These are phyloP conservation scores for Saccharomycopsis schoenii DNA, from an alignment of 805 yeast genomes.

Conservation along the genomic window DNA sequence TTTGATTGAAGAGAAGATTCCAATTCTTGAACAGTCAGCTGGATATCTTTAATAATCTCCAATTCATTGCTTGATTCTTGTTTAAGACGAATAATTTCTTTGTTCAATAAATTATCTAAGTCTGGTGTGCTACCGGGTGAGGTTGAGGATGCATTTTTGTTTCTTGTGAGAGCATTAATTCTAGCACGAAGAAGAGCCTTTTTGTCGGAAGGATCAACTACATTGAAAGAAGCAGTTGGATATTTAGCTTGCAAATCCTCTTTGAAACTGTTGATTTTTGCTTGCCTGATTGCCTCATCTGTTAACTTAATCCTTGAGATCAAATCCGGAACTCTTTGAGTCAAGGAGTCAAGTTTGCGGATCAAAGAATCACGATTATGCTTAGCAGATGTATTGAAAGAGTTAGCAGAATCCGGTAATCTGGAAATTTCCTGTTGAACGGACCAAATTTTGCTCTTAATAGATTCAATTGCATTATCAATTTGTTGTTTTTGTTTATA, in stretches of 20 bases:
- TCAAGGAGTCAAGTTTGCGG: conserved; percentile 47
- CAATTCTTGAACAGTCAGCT: conserved; percentile 56
- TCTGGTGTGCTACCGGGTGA: conserved; percentile 25
- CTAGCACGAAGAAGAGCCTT: conserved; percentile 72
- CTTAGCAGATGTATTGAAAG: conserved; percentile 32
- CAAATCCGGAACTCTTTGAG: conserved; percentile 64
- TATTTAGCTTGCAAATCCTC: conserved; percentile 45
- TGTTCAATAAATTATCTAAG: conserved; percentile 29
- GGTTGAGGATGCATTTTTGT: conserved; percentile 31
- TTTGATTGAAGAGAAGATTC: conserved; percentile 30
- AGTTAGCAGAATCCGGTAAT: conserved; percentile 16
- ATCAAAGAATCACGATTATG: conserved; percentile 37
- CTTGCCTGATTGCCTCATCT: conserved; percentile 57
- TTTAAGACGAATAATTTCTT: conserved; percentile 32
- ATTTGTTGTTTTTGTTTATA: conserved; percentile 22
- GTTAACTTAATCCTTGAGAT: conserved; percentile 51
- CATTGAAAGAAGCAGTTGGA: conserved; percentile 49
- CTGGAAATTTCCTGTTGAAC: conserved; percentile 30
- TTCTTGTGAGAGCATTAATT: conserved; percentile 85
- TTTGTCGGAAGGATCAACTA: conserved; percentile 72
- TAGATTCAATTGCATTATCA: conserved; percentile 50
- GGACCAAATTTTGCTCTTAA: conserved; percentile 49
- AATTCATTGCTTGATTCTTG: conserved; percentile 28
- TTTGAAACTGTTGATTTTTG: conserved; percentile 57
- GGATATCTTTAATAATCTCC: conserved; percentile 57